Conservation (phyloP, 257 asterid genomes). For the Misopates orontium region DNA sequence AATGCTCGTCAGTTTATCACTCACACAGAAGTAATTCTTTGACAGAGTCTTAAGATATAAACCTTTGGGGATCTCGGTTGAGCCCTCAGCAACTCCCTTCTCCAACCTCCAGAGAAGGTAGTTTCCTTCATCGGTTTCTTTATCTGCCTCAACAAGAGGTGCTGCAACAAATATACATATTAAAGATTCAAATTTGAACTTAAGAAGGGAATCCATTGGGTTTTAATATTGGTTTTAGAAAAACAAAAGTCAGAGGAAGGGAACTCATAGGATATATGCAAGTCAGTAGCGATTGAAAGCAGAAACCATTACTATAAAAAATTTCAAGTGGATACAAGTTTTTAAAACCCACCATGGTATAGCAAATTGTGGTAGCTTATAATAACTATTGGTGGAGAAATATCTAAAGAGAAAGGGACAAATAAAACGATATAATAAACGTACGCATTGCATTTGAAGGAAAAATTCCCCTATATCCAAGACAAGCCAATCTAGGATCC, state of each 20-base stretch:
- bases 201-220: not conserved
- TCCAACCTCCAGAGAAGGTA: slow-evolving; percentile 87
- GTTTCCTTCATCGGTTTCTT: slow-evolving; percentile 73
- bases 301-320: not conserved
- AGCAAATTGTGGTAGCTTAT: not conserved
- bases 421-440: slow-evolving; percentile 25
- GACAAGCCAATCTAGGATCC: slow-evolving; percentile 89
- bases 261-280: not conserved
- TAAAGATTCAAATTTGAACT: slow-evolving; percentile 11
- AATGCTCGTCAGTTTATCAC: not conserved
- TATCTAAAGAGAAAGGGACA: not conserved
- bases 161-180: slow-evolving; percentile 49
- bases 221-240: not conserved
- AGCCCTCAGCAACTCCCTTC: slow-evolving; percentile 93
- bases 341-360: not conserved
- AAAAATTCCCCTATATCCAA: slow-evolving; percentile 85
- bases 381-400: slow-evolving; percentile 14
- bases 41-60: not conserved
- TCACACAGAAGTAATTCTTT: slow-evolving; percentile 6
- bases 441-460: slow-evolving; percentile 67
- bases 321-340: not conserved
- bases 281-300: not conserved
- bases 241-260: not conserved
- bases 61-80: slow-evolving; percentile 91
- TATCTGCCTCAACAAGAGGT: slow-evolving; percentile 78